A percentile compares a stretch with the other conserved stretches of the same genome.
Conservation (phyloP, 441 rosid species). For the Erysimum cheiri region DNA sequence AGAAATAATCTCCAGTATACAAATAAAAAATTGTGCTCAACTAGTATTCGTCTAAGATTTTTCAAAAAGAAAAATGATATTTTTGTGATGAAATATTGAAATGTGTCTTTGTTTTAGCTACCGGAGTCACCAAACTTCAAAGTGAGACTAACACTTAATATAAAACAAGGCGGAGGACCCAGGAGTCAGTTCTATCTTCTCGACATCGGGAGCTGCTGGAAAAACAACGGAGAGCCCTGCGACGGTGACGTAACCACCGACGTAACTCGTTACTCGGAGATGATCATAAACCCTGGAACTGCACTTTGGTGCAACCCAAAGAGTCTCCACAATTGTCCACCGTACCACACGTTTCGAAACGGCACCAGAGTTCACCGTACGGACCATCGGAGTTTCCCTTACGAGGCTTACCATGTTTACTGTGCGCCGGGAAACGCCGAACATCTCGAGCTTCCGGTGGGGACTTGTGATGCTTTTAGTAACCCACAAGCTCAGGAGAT, state of each 20-base stretch:
- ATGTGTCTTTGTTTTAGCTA: constrained; percentile 53
- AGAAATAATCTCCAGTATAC: background rate
- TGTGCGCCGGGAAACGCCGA: constrained; percentile 66
- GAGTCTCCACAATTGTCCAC: constrained; percentile 54
- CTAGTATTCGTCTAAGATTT: background rate
- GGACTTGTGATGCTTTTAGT: constrained; percentile 65
- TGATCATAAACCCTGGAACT: constrained; percentile 64
- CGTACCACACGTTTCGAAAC: constrained; percentile 56
- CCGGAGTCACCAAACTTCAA: constrained; percentile 68
- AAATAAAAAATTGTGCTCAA: background rate
- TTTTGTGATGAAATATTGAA: background rate
- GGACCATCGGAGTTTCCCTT: constrained; percentile 58
- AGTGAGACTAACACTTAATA: constrained; percentile 55
- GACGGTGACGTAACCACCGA: constrained; percentile 55
- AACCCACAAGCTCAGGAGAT: constrained; percentile 75
- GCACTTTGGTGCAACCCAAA: constrained; percentile 54
- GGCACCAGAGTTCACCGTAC: constrained; percentile 55
- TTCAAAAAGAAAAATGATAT: background rate
- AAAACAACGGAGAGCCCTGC: constrained; percentile 49
- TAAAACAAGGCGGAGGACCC: constrained; percentile 69
- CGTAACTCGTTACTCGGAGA: constrained; percentile 64
- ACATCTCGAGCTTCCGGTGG: constrained; percentile 51
- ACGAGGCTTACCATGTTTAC: constrained; percentile 66
- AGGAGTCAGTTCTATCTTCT: constrained; percentile 58
- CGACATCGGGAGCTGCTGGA: constrained; percentile 67